These are phyloP conservation scores for Aschersonia sp. DNA, from an alignment of 2,329 filamentous ascomycete species.

Conservation along the genomic window DNA sequence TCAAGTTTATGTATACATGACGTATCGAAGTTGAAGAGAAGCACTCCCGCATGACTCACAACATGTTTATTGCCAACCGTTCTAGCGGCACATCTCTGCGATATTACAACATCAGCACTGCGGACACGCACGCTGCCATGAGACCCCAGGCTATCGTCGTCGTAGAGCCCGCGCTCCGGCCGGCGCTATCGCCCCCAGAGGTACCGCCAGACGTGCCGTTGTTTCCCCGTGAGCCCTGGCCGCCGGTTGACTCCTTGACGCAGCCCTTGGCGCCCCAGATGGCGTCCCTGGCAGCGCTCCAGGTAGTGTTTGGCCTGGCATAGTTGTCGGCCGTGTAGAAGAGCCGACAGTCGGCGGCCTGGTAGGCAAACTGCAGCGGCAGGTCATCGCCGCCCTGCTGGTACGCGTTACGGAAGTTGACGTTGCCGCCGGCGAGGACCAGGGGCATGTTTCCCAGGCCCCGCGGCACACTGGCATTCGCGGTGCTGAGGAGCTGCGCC, in stretches of 20 bases:
- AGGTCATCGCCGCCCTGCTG: conserved; percentile 14
- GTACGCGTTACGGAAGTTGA: conserved; percentile 11
- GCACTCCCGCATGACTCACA: too few species aligned
- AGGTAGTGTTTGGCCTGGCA: conserved; percentile 19
- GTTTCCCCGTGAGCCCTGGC: neutral
- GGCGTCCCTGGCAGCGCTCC: conserved; percentile 17
- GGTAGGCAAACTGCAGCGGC: conserved; percentile 42
- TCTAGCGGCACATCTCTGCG: too few species aligned
- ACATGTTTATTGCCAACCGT: too few species aligned
- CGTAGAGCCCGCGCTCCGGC: too few species aligned
- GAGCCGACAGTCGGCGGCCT: conserved; percentile 40
- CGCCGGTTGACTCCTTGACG: neutral
- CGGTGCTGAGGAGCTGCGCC: neutral
- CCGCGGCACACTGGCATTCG: neutral
- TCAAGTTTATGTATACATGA: too few species aligned
- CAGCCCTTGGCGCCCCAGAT: conserved; percentile 3
- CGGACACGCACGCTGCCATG: too few species aligned
- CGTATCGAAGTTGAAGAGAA: too few species aligned
- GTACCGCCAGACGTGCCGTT: neutral
- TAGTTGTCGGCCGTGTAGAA: conserved; percentile 39
- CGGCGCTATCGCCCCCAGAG: too few species aligned
- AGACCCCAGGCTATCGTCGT: too few species aligned
- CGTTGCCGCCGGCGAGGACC: neutral
- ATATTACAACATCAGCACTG: too few species aligned
- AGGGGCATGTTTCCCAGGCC: neutral